A percentile compares a stretch with the other conserved stretches of the same genome.
Conservation (phyloP, 495 filamentous ascomycete genomes). For the Gamarada debralockiae region DNA sequence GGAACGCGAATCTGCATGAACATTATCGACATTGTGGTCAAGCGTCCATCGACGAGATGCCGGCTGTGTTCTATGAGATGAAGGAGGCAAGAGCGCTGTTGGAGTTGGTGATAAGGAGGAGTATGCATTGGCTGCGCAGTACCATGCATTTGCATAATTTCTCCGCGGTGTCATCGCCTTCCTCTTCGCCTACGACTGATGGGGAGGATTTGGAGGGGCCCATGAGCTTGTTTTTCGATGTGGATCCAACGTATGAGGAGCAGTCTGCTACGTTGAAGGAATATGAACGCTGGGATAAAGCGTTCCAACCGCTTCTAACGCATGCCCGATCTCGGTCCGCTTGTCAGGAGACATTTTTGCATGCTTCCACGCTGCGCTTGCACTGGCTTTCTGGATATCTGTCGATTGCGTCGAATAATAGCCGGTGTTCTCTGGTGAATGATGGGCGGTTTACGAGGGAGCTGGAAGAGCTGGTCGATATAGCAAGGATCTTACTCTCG, state of each 20-base stretch:
- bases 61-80: neutral
- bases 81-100: neutral
- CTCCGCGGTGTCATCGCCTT: neutral
- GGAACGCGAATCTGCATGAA: neutral
- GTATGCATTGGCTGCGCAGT: slow-evolving; percentile 22
- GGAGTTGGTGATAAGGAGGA: slow-evolving; percentile 7
- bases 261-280: slow-evolving; percentile 8
- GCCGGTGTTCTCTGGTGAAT: slow-evolving; percentile 8
- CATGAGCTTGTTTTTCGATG: slow-evolving; percentile 10
- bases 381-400: slow-evolving; percentile 19
- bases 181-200: neutral
- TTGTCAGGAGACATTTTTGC: slow-evolving; percentile 9
- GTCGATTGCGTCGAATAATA: slow-evolving; percentile 13
- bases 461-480: slow-evolving; percentile 16
- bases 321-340: slow-evolving; percentile 3
- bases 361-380: slow-evolving; percentile 8
- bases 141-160: slow-evolving; percentile 19
- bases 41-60: slow-evolving; percentile 1
- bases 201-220: neutral
- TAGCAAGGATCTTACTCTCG: slow-evolving; percentile 9
- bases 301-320: slow-evolving; percentile 13
- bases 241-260: slow-evolving; percentile 15
- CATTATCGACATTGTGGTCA: neutral
- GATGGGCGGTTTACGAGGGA: slow-evolving; percentile 11
- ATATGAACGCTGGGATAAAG: slow-evolving; percentile 15